Percentiles rank a stretch among this genome's conserved stretches.
Conservation (phyloP, 1,139 yeast species). For the Diutina neorugosa region DNA sequence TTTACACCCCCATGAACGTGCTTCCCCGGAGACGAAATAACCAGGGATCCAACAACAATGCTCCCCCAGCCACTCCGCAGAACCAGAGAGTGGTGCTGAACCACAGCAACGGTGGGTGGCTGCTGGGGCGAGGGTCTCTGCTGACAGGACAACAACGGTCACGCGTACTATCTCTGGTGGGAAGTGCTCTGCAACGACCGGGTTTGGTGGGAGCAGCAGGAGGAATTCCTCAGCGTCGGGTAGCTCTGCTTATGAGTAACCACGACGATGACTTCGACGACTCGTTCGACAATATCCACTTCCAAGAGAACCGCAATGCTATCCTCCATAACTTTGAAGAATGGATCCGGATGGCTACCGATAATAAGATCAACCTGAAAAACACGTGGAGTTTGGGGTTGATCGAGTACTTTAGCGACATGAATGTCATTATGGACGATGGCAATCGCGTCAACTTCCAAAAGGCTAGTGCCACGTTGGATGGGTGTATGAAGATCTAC, state of each 20-base stretch:
- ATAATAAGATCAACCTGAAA: constrained; percentile 59
- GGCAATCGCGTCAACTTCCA: constrained; percentile 55
- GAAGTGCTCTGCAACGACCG: neutral
- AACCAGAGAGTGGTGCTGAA: neutral
- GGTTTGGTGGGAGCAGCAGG: neutral
- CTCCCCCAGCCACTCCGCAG: neutral
- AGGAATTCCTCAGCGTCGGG: neutral
- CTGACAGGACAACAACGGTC: neutral
- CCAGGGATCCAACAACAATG: neutral
- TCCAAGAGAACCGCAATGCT: constrained; percentile 32
- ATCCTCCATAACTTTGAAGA: constrained; percentile 64
- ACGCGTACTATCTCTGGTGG: constrained; percentile 1
- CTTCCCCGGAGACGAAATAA: neutral
- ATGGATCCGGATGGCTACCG: constrained; percentile 85
- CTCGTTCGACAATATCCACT: constrained; percentile 16
- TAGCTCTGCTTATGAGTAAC: constrained; percentile 1
- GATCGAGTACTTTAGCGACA: constrained; percentile 75
- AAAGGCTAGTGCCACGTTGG: constrained; percentile 67
- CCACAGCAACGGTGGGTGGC: neutral
- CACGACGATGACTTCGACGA: neutral
- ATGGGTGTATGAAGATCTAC: constrained; percentile 79
- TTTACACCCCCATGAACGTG: neutral
- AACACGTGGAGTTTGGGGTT: constrained; percentile 47
- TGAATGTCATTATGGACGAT: constrained; percentile 47
- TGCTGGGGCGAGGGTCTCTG: neutral